A percentile compares a stretch with the other conserved stretches of the same genome.
These are phyloP conservation scores for Ceratobasidium sp. DNA, from an alignment of 1,284 basidiomycete genomes.

Conservation along the genomic window DNA sequence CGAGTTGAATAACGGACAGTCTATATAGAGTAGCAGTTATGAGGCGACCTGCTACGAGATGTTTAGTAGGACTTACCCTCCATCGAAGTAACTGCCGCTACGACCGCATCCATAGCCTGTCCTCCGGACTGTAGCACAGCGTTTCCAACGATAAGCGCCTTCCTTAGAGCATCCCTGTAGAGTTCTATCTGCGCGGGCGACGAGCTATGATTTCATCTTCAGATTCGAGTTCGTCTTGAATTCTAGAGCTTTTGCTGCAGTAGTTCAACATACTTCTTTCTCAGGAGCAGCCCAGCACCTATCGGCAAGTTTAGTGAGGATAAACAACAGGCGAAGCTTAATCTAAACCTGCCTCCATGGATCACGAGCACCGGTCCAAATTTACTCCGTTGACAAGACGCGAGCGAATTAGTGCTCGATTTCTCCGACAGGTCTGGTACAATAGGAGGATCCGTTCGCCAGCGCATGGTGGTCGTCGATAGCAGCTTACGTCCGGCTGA, in stretches of 20 bases:
- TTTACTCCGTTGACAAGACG: not conserved
- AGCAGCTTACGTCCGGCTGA: too few species aligned
- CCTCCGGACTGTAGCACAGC: slow-evolving; percentile 73
- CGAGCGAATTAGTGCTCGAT: not conserved
- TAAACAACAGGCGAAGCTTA: not conserved
- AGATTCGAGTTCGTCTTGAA: slow-evolving; percentile 35
- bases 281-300: slow-evolving; percentile 59
- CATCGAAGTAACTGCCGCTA: slow-evolving; percentile 78
- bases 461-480: slow-evolving; percentile 24
- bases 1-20: slow-evolving; percentile 82
- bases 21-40: slow-evolving; percentile 58
- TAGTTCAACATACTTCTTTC: slow-evolving; percentile 53
- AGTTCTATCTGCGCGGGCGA: slow-evolving; percentile 72
- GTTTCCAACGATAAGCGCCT: slow-evolving; percentile 74
- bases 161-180: slow-evolving; percentile 70
- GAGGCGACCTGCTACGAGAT: not conserved
- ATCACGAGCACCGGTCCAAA: slow-evolving; percentile 69
- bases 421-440: slow-evolving; percentile 8
- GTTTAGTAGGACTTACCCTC: slow-evolving; percentile 68
- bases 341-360: slow-evolving; percentile 82
- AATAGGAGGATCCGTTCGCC: not conserved
- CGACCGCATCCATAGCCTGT: slow-evolving; percentile 85
- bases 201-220: slow-evolving; percentile 56
- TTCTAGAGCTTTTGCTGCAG: not conserved
- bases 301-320: not conserved